Conservation (phyloP, 306 rosid species). For the Cucurbita ficifolia region DNA sequence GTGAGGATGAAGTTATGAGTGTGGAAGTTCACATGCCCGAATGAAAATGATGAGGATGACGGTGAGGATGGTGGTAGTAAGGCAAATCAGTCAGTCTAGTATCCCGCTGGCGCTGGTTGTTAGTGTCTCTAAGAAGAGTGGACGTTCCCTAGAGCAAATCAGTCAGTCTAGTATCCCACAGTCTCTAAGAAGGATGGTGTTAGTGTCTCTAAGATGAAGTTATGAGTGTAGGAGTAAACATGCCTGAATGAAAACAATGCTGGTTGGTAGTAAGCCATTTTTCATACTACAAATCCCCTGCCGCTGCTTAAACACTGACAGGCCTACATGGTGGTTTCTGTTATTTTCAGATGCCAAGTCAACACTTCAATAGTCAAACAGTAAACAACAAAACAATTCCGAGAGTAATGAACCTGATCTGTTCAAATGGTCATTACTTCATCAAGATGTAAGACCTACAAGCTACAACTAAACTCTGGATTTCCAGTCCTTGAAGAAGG, state of each 20-base stretch:
- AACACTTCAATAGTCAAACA: too few relatives aligned
- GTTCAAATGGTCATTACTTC: background rate
- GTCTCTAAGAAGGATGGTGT: too few relatives aligned
- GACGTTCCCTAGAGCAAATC: conserved; percentile 48
- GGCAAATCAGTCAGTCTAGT: conserved; percentile 42
- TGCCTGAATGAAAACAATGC: too few relatives aligned
- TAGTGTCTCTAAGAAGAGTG: conserved; percentile 49
- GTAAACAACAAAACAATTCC: too few relatives aligned
- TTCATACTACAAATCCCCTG: too few relatives aligned
- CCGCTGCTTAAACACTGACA: too few relatives aligned
- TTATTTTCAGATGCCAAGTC: too few relatives aligned
- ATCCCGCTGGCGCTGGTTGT: conserved; percentile 66
- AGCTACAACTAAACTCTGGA: background rate
- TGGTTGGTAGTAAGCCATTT: too few relatives aligned
- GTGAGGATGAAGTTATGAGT: conserved; percentile 49
- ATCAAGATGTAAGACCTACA: background rate
- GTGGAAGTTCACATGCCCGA: conserved; percentile 91
- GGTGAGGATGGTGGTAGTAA: conserved; percentile 23
- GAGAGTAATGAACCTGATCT: background rate
- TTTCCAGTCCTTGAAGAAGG: background rate
- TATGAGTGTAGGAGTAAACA: too few relatives aligned
- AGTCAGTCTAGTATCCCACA: too few relatives aligned
- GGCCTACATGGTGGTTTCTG: too few relatives aligned
- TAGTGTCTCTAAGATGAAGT: too few relatives aligned
- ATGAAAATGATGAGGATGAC: conserved; percentile 11